phyloP scores from a whole-genome alignment of 1,284 basidiomycete genomes.

The Hymenochaete sp. region DNA sequence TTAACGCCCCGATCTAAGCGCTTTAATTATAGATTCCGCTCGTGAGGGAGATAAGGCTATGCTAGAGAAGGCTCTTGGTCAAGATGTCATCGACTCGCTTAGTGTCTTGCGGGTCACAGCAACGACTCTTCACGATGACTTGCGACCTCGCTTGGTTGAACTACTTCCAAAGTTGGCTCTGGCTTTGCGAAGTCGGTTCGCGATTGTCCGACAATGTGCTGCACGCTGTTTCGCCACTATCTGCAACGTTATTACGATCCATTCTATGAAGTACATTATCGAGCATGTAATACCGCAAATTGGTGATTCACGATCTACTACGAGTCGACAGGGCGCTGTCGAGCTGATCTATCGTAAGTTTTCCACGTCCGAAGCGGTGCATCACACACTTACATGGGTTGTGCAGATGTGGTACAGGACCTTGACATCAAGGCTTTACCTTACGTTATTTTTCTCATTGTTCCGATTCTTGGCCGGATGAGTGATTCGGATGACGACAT shows the following conservation, averaged over 20 bases:
- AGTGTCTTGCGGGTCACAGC: conserved; percentile 83
- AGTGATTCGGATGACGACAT: conserved; percentile 90
- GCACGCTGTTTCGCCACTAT: conserved; percentile 84
- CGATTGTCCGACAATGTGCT: conserved; percentile 84
- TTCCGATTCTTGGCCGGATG: conserved; percentile 96
- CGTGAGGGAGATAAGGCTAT: conserved; percentile 53
- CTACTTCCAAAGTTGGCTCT: conserved; percentile 72
- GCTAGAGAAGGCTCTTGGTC: conserved; percentile 69
- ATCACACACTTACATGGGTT: neutral
- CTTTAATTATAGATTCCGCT: conserved; percentile 35
- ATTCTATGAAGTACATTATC: conserved; percentile 85
- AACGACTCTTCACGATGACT: conserved; percentile 62
- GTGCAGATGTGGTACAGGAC: conserved; percentile 78
- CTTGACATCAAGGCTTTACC: conserved; percentile 93
- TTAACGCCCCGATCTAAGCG: conserved; percentile 11
- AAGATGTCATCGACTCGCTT: conserved; percentile 89
- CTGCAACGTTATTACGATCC: conserved; percentile 76
- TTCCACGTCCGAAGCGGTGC: neutral
- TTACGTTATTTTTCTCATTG: conserved; percentile 95
- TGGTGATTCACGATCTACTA: conserved; percentile 69
- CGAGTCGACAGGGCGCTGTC: conserved; percentile 82
- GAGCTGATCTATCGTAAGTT: conserved; percentile 85
- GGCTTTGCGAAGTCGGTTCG: conserved; percentile 76
- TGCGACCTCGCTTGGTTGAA: conserved; percentile 62
- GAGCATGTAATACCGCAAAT: conserved; percentile 81